Base-by-base conservation (phyloP, 176 grass and related monocot species). In the Saccharum officinarum region DNA sequence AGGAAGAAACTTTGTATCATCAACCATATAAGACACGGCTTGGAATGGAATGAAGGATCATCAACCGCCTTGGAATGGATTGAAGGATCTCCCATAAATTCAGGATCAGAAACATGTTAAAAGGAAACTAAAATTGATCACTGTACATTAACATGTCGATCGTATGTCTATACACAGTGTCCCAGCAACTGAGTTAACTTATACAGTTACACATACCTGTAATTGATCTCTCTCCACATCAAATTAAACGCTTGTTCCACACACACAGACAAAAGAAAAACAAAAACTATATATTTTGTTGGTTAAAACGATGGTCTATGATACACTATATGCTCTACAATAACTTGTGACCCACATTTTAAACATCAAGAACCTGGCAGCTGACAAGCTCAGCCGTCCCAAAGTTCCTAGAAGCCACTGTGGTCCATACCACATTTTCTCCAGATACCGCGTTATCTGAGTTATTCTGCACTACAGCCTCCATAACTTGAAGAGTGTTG, bases 351-450 rank as follows among this genome's bases (percentile, higher is more conserved):
- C 17, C 60, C 36, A 7, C 61, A 67, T 80, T 60, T 84, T 87
- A 92, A 49, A 86, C 76, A 90, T 85, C 86, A 70, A 95, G 95
- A 81, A 98, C 89, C 80, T 93, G 87, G 57, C 93, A 98, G 72
- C 93, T 89, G 12, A 98, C 87, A 82, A 98, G 86, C 82, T 98
- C 93, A 55, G 93, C 91, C 26, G 66, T 81, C 15, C 91, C 91
- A 85, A 98, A 92, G 84, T 90, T 93, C 88, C 67, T 95, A 3
- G 80, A 80, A 72, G 85, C 93, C 50, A 93, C 73, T 18, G 83
- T 86, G 40, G 47, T 88, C 95, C 95, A 98, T n/a, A 90, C 3
- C 30, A 80, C 66, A 41, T 81, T 83, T 77, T 89, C 68, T 72
- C 42, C 78, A 49, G 57, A 45, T 67, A 28, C 57, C 15, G 45